A percentile compares a stretch with the other conserved stretches of the same genome.
Evolutionary conservation across 768 basidiomycete genomes (phyloP).

Genomic region (Tulasnella sp.): DNA sequence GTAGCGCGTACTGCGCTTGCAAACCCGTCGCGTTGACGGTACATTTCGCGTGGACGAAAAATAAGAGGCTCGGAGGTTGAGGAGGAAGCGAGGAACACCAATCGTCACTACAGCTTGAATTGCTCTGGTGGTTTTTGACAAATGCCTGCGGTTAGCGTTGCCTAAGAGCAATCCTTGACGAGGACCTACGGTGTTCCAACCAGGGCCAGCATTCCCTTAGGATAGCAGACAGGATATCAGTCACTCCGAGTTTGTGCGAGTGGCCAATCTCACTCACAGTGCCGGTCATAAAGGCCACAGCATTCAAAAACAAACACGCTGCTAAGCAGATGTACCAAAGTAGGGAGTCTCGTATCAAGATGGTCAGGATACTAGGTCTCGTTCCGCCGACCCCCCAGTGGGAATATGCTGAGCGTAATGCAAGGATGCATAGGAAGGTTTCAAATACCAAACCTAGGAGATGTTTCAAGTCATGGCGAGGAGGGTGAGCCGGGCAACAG

Average conservation of each 20-base stretch:
- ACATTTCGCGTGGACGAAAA: background rate
- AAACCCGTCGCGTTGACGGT: too few relatives aligned
- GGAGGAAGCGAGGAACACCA: constrained; percentile 16
- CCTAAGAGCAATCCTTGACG: too few relatives aligned
- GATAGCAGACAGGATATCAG: too few relatives aligned
- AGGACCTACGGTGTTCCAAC: background rate
- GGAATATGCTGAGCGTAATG: background rate
- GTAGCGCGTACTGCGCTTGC: too few relatives aligned
- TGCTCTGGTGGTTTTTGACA: too few relatives aligned
- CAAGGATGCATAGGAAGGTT: background rate
- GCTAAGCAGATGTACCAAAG: constrained; percentile 8
- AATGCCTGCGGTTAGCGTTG: too few relatives aligned
- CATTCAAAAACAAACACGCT: constrained; percentile 6
- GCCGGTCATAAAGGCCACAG: background rate
- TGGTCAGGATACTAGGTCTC: background rate
- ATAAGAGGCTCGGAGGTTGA: constrained; percentile 22
- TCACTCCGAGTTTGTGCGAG: too few relatives aligned
- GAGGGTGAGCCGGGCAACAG: background rate
- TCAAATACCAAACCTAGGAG: background rate
- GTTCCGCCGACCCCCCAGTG: background rate
- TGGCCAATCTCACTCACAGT: background rate
- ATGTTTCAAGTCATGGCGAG: background rate
- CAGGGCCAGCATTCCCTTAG: too few relatives aligned
- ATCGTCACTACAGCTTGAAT: background rate
- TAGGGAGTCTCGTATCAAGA: constrained; percentile 7